phyloP scores from a whole-genome alignment of 1,139 yeast species.

The Geotrichum australiense region DNA sequence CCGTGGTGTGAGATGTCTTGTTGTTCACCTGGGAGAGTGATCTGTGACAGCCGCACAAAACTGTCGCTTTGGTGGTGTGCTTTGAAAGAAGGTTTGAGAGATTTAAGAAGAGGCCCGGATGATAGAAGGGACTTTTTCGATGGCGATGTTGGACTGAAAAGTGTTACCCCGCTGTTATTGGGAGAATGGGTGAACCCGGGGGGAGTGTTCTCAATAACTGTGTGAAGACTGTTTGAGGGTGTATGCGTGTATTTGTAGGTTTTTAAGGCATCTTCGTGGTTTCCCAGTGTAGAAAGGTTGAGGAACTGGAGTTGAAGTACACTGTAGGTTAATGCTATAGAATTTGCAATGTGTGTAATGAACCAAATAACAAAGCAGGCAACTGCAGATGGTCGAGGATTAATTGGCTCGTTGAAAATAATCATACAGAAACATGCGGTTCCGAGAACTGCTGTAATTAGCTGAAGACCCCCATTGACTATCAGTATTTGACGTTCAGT shows the following conservation, averaged over 20 bases:
- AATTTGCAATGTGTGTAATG: conserved; percentile 4
- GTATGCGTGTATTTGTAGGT: neutral
- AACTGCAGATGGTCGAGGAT: too few species aligned
- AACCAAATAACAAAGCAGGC: conserved; percentile 12
- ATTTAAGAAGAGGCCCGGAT: conserved; percentile 1
- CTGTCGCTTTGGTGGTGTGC: conserved; percentile 14
- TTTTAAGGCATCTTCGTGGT: too few species aligned
- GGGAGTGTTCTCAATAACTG: neutral
- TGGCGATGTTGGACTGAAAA: neutral
- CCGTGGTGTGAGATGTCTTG: neutral
- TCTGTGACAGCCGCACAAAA: neutral
- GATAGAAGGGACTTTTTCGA: neutral
- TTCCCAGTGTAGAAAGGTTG: too few species aligned
- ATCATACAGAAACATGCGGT: conserved; percentile 10
- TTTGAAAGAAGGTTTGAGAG: conserved; percentile 6
- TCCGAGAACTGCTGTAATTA: conserved; percentile 8
- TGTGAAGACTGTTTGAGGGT: neutral
- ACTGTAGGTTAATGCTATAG: conserved; percentile 7
- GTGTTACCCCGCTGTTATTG: neutral
- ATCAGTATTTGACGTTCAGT: neutral
- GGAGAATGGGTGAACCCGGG: neutral
- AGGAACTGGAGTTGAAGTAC: conserved; percentile 10
- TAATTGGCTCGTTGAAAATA: neutral
- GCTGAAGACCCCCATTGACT: conserved; percentile 11
- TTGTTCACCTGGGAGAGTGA: neutral